A percentile compares a stretch with the other conserved stretches of the same genome.
These are phyloP conservation scores for Arctium minus DNA, from an alignment of 129 eudicot species.

Conservation along the genomic window DNA sequence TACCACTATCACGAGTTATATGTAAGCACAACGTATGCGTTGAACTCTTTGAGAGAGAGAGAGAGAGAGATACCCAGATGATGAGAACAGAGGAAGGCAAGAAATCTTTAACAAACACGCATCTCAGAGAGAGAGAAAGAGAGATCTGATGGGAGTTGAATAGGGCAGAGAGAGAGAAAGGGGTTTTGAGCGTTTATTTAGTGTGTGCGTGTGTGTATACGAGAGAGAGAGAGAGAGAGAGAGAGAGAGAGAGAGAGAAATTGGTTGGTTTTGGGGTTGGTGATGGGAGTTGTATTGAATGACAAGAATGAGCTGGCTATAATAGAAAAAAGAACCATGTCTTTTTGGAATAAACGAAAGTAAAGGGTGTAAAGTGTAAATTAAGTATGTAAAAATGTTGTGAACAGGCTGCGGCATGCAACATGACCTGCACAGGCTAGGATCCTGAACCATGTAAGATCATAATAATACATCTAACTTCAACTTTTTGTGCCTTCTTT, in stretches of 20 bases:
- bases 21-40: neutral
- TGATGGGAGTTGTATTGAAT: slow-evolving; percentile 29
- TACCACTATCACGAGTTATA: neutral
- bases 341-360: slow-evolving; percentile 4
- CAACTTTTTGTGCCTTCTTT: slow-evolving; percentile 13
- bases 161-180: slow-evolving; percentile 19
- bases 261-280: slow-evolving; percentile 29
- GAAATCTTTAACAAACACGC: slow-evolving; percentile 35
- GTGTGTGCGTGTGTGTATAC: slow-evolving; percentile 10
- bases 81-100: slow-evolving; percentile 22
- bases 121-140: slow-evolving; percentile 22
- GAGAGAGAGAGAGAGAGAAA: slow-evolving; percentile 12
- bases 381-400: slow-evolving; percentile 15
- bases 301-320: slow-evolving; percentile 31
- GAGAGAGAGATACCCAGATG: slow-evolving; percentile 13
- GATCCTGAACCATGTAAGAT: slow-evolving; percentile 28
- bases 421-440: slow-evolving; percentile 22
- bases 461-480: neutral
- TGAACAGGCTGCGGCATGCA: slow-evolving; percentile 35
- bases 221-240: slow-evolving; percentile 16
- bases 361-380: slow-evolving; percentile 13
- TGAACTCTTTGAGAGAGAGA: neutral
- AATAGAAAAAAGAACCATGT: neutral
- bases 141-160: slow-evolving; percentile 53
- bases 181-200: slow-evolving; percentile 24